Conservation (phyloP, 176 grass and related monocot genomes). For the Eragrostis nindensis region DNA sequence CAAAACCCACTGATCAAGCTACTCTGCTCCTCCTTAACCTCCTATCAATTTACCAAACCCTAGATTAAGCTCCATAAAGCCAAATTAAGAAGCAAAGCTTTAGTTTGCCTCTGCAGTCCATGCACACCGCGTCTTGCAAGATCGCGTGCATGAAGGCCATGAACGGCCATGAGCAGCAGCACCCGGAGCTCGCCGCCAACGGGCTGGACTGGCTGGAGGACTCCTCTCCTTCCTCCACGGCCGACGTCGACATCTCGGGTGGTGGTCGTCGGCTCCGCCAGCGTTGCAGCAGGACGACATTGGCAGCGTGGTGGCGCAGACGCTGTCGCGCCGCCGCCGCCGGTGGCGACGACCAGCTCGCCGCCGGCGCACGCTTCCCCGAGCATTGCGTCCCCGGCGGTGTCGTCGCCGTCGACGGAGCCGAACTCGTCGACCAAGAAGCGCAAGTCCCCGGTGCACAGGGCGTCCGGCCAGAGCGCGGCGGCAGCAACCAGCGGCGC, state of each 20-base stretch:
- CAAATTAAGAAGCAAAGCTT: slow-evolving; percentile 30
- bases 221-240: slow-evolving; percentile 53
- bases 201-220: slow-evolving; percentile 53
- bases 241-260: slow-evolving; percentile 44
- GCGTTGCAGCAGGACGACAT: slow-evolving; percentile 47
- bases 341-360: too few species aligned
- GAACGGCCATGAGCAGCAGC: slow-evolving; percentile 41
- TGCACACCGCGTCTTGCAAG: slow-evolving; percentile 21
- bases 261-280: slow-evolving; percentile 43
- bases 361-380: slow-evolving; percentile 24
- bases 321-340: slow-evolving; percentile 43
- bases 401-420: slow-evolving; percentile 20
- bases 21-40: slow-evolving; percentile 26
- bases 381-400: slow-evolving; percentile 34
- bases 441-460: slow-evolving; percentile 44
- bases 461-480: slow-evolving; percentile 10
- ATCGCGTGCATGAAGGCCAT: slow-evolving; percentile 49
- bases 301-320: slow-evolving; percentile 55
- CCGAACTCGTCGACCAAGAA: slow-evolving; percentile 40
- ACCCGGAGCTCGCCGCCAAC: slow-evolving; percentile 21
- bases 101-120: slow-evolving; percentile 5
- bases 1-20: slow-evolving; percentile 22
- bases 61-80: slow-evolving; percentile 34
- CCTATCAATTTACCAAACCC: slow-evolving; percentile 28
- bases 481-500: slow-evolving; percentile 33